Percentiles rank a stretch among this genome's conserved stretches.
Evolutionary conservation across 441 rosid genomes (phyloP).

Genomic region (Omphalea diandra): DNA sequence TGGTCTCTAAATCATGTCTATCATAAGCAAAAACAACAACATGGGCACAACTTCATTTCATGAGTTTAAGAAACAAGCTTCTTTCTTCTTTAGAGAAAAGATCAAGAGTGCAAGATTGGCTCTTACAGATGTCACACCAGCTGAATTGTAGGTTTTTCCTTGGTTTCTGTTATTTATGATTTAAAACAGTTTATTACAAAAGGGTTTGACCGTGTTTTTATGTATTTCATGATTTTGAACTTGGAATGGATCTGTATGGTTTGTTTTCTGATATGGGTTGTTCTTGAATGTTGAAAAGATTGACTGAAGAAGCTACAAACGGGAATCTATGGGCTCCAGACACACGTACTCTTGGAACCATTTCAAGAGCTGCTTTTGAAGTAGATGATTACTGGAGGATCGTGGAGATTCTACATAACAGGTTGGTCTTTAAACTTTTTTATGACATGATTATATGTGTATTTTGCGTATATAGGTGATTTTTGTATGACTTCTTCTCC

Average conservation of each 20-base stretch:
- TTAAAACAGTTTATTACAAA: not conserved
- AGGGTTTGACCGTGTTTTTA: not conserved
- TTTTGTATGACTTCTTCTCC: not conserved
- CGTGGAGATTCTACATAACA: slow-evolving; percentile 73
- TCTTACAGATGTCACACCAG: slow-evolving; percentile 85
- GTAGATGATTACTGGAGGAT: slow-evolving; percentile 82
- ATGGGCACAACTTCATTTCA: slow-evolving; percentile 58
- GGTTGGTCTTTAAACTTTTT: slow-evolving; percentile 37
- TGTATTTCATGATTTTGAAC: not conserved
- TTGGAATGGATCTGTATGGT: not conserved
- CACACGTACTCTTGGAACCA: slow-evolving; percentile 55
- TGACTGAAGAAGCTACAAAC: slow-evolving; percentile 86
- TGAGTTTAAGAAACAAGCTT: slow-evolving; percentile 81
- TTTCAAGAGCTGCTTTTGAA: slow-evolving; percentile 93
- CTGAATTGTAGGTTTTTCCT: slow-evolving; percentile 55
- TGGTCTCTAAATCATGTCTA: slow-evolving; percentile 36
- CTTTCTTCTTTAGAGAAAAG: slow-evolving; percentile 89
- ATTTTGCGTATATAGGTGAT: not conserved
- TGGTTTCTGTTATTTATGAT: not conserved
- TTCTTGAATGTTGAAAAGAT: slow-evolving; percentile 36
- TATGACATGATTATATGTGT: not conserved
- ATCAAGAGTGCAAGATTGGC: slow-evolving; percentile 83
- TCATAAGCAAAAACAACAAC: slow-evolving; percentile 43
- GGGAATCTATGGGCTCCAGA: slow-evolving; percentile 68
- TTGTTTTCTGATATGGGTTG: slow-evolving; percentile 16